Evolutionary conservation across 352 stramenopile species (phyloP).

Genomic region (Phytopythium aichiense): DNA sequence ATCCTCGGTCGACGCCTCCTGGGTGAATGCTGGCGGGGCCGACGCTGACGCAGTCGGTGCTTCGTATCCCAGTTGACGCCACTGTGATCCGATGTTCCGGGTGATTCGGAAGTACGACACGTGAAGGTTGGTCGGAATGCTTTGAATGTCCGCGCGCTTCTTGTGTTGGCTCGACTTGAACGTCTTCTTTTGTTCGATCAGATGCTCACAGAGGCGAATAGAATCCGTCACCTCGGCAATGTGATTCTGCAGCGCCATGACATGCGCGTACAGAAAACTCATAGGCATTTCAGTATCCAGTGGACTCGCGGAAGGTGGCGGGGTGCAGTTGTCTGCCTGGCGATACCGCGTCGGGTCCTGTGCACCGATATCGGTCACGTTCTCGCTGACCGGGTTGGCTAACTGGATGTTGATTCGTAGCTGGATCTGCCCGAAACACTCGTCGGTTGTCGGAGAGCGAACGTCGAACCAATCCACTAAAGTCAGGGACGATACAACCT

Average conservation of each 20-base stretch:
- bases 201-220: constrained; percentile 56
- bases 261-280: constrained; percentile 69
- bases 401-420: constrained; percentile 70
- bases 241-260: constrained; percentile 62
- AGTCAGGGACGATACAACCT: constrained; percentile 59
- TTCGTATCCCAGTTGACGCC: constrained; percentile 5
- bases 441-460: constrained; percentile 46
- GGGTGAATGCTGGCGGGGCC: constrained; percentile 11
- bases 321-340: constrained; percentile 34
- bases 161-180: constrained; percentile 86
- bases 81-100: constrained; percentile 42
- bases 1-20: constrained; percentile 45
- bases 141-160: constrained; percentile 75
- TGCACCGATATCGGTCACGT: not conserved
- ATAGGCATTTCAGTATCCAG: constrained; percentile 64
- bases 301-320: constrained; percentile 29
- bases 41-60: constrained; percentile 1
- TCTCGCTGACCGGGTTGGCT: constrained; percentile 39
- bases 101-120: constrained; percentile 84
- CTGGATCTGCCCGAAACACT: constrained; percentile 69
- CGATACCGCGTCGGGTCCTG: constrained; percentile 18
- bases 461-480: constrained; percentile 82
- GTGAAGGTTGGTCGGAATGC: constrained; percentile 80
- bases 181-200: constrained; percentile 67
- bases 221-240: constrained; percentile 58